Percentiles rank a stretch among this genome's conserved stretches.
These are phyloP conservation scores for Cordia subcordata DNA, from an alignment of 257 asterid genomes.

Conservation along the genomic window DNA sequence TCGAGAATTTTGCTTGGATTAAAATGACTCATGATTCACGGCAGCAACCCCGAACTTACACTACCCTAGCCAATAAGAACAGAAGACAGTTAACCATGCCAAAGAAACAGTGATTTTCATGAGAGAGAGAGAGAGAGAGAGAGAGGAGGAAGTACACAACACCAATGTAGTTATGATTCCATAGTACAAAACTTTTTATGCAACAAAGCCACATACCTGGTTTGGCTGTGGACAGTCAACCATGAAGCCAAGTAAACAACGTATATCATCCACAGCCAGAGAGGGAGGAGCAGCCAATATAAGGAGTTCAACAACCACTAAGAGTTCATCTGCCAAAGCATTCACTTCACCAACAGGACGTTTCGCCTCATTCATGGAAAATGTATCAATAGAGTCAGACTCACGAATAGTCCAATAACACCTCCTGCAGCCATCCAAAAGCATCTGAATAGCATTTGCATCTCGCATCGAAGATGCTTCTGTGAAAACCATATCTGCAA, in stretches of 20 bases:
- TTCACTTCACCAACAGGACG: conserved; percentile 92
- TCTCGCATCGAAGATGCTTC: conserved; percentile 94
- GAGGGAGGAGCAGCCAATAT: conserved; percentile 88
- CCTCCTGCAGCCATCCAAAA: conserved; percentile 93
- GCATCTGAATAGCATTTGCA: conserved; percentile 96
- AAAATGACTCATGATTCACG: too few relatives aligned
- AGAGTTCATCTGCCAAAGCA: conserved; percentile 96
- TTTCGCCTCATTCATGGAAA: conserved; percentile 46
- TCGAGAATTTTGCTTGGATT: too few relatives aligned
- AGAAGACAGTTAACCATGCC: too few relatives aligned
- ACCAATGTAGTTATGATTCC: neutral
- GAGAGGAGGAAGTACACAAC: neutral
- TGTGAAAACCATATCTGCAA: conserved; percentile 96
- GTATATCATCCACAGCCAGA: conserved; percentile 70
- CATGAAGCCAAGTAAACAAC: conserved; percentile 95
- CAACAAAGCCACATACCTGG: conserved; percentile 52
- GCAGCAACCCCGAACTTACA: too few relatives aligned
- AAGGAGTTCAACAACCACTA: conserved; percentile 89
- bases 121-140: neutral
- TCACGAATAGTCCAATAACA: conserved; percentile 93
- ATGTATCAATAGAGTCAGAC: conserved; percentile 73
- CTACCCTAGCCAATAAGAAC: too few relatives aligned
- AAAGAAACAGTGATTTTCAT: too few relatives aligned
- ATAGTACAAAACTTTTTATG: neutral
- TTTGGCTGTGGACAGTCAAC: conserved; percentile 95